Evolutionary conservation across 805 yeast genomes (phyloP).

Genomic region (Schwanniomyces sp.): DNA sequence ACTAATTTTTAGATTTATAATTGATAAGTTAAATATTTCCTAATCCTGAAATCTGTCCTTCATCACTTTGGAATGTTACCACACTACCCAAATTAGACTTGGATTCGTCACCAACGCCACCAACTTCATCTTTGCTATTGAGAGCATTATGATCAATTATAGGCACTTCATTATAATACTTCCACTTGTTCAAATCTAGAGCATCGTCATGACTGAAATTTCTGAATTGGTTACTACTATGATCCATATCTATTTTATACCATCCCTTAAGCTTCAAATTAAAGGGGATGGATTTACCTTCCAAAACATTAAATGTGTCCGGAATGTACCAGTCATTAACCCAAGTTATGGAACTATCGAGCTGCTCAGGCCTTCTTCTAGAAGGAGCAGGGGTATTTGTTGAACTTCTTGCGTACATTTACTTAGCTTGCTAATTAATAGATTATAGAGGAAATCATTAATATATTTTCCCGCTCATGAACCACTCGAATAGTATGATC

Average conservation of each 20-base stretch:
- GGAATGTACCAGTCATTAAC: conserved; percentile 40
- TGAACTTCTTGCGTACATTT: conserved; percentile 16
- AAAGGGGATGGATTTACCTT: conserved; percentile 4
- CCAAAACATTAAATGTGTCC: conserved; percentile 6
- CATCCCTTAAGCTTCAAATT: conserved; percentile 34
- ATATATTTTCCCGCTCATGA: not conserved
- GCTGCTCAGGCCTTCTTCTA: conserved; percentile 15
- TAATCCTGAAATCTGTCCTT: conserved; percentile 21
- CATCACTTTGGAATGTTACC: conserved; percentile 20
- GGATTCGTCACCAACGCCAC: conserved; percentile 18
- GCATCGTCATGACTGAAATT: conserved; percentile 32
- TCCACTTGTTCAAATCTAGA: conserved; percentile 41
- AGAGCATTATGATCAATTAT: conserved; percentile 37
- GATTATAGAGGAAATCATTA: not conserved
- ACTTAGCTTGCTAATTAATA: not conserved
- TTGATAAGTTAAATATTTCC: conserved; percentile 2
- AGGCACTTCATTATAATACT: conserved; percentile 45
- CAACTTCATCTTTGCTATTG: conserved; percentile 39
- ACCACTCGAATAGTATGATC: not conserved
- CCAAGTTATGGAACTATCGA: conserved; percentile 33
- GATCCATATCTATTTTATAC: conserved; percentile 27
- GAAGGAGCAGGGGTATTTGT: conserved; percentile 16
- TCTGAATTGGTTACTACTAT: conserved; percentile 10
- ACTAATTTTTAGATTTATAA: no score
- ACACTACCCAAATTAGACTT: conserved; percentile 21